These are phyloP conservation scores for Leccinellum albellum DNA, from an alignment of 768 basidiomycete genomes.

Conservation along the genomic window DNA sequence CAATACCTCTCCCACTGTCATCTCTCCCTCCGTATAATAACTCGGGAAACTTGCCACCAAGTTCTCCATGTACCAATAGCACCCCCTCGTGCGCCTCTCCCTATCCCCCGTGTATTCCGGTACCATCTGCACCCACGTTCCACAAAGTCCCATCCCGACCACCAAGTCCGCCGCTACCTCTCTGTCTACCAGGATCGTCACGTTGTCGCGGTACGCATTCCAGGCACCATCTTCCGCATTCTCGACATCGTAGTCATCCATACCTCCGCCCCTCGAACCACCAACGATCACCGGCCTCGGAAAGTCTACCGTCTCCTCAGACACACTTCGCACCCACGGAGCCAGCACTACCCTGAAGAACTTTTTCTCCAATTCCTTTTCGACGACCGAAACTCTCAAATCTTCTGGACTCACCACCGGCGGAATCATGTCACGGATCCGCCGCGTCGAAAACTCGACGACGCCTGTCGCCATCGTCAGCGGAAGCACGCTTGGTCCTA, in stretches of 20 bases:
- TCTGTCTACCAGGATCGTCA: constrained; percentile 29
- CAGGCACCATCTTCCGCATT: constrained; percentile 21
- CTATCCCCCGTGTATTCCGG: constrained; percentile 6
- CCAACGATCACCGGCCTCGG: constrained; percentile 30
- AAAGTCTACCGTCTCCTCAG: constrained; percentile 37
- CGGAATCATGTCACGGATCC: constrained; percentile 44
- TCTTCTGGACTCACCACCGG: constrained; percentile 23
- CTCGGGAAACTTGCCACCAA: constrained; percentile 49
- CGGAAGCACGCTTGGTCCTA: constrained; percentile 57
- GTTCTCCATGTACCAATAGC: constrained; percentile 59
- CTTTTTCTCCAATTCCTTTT: constrained; percentile 38
- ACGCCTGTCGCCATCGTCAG: constrained; percentile 57
- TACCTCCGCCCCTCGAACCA: constrained; percentile 24
- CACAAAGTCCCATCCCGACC: constrained; percentile 33
- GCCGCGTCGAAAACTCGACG: constrained; percentile 61
- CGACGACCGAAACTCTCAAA: constrained; percentile 28
- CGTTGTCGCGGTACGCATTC: constrained; percentile 32
- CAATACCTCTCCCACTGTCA: background rate
- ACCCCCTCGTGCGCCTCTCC: constrained; percentile 14
- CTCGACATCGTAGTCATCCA: constrained; percentile 15
- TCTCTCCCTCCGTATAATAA: constrained; percentile 35
- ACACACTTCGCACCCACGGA: constrained; percentile 42
- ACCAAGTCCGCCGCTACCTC: constrained; percentile 11
- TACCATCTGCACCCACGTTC: constrained; percentile 35
- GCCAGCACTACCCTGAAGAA: constrained; percentile 48